A percentile compares a stretch with the other conserved stretches of the same genome.
phyloP scores from a whole-genome alignment of 495 filamentous ascomycete species.

The Hypomontagnella submonticulosa region DNA sequence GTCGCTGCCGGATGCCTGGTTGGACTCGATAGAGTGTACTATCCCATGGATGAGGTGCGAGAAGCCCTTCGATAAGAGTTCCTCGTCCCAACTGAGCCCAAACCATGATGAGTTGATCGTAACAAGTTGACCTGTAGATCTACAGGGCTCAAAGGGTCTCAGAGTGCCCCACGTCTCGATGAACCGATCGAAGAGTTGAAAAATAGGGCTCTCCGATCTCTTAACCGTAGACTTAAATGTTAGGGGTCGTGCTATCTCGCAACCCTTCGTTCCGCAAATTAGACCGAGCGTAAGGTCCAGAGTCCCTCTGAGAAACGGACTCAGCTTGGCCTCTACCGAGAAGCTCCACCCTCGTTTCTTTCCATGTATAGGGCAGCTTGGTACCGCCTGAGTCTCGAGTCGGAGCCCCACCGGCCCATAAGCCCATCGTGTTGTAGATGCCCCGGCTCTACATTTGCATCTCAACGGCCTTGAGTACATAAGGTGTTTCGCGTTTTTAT shows the following conservation, averaged over 20 bases:
- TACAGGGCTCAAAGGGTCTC: too few species aligned
- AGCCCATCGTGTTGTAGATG: not conserved
- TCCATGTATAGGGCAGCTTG: constrained; percentile 7
- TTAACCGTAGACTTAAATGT: constrained; percentile 2
- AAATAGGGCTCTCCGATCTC: constrained; percentile 10
- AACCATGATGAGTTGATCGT: too few species aligned
- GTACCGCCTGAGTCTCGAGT: not conserved
- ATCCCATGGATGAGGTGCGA: not conserved
- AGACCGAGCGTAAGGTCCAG: not conserved
- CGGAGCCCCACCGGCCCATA: constrained; percentile 7
- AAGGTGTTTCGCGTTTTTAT: not conserved
- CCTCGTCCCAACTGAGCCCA: too few species aligned
- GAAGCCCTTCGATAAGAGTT: too few species aligned
- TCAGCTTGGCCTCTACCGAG: constrained; percentile 12
- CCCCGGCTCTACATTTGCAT: constrained; percentile 10
- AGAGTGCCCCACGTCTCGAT: not conserved
- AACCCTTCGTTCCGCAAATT: not conserved
- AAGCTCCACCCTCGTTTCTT: not conserved
- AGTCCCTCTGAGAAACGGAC: constrained; percentile 5
- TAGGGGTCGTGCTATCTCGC: not conserved
- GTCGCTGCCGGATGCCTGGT: constrained; percentile 4
- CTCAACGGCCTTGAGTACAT: not conserved
- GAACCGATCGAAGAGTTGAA: constrained; percentile 7
- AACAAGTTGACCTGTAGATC: too few species aligned
- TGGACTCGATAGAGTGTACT: not conserved